These are phyloP conservation scores for Pseudocercospora ulei DNA, from an alignment of 2,329 filamentous ascomycete species.

Conservation along the genomic window DNA sequence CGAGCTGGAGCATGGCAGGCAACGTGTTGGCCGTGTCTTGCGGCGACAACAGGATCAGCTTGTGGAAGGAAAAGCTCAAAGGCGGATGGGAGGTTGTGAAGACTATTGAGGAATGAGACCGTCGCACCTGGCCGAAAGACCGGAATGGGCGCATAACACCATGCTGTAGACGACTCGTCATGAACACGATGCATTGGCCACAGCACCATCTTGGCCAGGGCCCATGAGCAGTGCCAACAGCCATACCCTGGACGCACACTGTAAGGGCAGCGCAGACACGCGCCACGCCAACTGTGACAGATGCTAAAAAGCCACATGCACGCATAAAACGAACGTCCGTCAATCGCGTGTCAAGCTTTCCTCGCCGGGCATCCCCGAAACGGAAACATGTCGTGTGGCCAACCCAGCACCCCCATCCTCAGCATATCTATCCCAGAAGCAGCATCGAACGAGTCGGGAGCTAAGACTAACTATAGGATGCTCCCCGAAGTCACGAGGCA, in stretches of 20 bases:
- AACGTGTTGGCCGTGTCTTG: conserved; percentile 92
- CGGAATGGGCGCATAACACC: conserved; percentile 4
- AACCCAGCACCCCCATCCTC: conserved; percentile 1
- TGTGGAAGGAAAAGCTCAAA: conserved; percentile 97
- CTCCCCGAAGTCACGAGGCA: too few species aligned
- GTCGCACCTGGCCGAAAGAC: too few species aligned
- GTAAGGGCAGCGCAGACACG: background rate
- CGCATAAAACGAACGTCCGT: too few species aligned
- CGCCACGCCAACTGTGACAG: conserved; percentile 1
- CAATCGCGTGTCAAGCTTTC: conserved; percentile 3
- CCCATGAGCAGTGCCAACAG: background rate
- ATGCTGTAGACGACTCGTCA: conserved; percentile 6
- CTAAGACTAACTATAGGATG: too few species aligned
- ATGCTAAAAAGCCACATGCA: background rate
- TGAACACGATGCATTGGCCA: background rate
- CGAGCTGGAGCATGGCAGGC: conserved; percentile 94
- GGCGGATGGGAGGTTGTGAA: conserved; percentile 97
- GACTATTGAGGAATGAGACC: conserved; percentile 65
- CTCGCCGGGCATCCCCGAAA: background rate
- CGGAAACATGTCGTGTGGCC: conserved; percentile 1
- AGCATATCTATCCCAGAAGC: conserved; percentile 9
- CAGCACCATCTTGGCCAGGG: background rate
- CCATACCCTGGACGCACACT: conserved; percentile 4
- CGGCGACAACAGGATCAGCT: conserved; percentile 87
- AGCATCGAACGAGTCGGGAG: conserved; percentile 4